Evolutionary conservation across 345 rosid species (phyloP), one percentile per base, ranked within the genome.

Genomic region (Cardamine resedifolia): DNA sequence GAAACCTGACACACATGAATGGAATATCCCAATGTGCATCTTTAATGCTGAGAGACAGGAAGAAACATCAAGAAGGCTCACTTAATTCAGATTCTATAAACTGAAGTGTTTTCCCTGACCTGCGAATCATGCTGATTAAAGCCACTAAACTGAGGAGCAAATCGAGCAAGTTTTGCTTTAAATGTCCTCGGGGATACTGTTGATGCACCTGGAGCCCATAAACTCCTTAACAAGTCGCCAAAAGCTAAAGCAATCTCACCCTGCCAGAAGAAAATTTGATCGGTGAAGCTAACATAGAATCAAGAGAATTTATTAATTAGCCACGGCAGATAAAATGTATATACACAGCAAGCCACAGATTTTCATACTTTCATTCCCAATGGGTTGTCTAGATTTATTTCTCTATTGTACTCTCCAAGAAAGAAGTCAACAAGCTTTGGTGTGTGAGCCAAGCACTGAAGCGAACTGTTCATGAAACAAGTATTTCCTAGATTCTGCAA

Each of bases 51-150:
- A 55, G 43, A 51, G 56, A 60, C 48, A 78, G 21, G 36, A 45
- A 60, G 12, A 76, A 52, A 59, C 58, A 58, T 58, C 33, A 48
- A 58, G 69, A 77, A 30, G 58, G 71, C 80, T 70, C 71, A 79
- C 65, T 69, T 53, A 72, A 45, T 61, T 39, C 75, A 57, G 55
- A 39, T 68, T 52, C 62, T 31, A 64, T 41, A 57, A 28, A 71
- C 58, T 55, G 71, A 70, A 77, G 78, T 7, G 75, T 60, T 58
- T 77, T 73, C 60, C 78, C 88, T 68, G 39, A 95, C 99, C 90
- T 95, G 99, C 75, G 99, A 95, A 90, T 91, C 99, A 83, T 95
- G 99, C 86, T 95, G 99, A 85, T 90, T 95, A 79, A 79, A 95
- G 75, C 98, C 97, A 83, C 83, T 87, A 76, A 95, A 95, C 68